Evolutionary conservation across 345 rosid genomes (phyloP).

Genomic region (Acer negundo): DNA sequence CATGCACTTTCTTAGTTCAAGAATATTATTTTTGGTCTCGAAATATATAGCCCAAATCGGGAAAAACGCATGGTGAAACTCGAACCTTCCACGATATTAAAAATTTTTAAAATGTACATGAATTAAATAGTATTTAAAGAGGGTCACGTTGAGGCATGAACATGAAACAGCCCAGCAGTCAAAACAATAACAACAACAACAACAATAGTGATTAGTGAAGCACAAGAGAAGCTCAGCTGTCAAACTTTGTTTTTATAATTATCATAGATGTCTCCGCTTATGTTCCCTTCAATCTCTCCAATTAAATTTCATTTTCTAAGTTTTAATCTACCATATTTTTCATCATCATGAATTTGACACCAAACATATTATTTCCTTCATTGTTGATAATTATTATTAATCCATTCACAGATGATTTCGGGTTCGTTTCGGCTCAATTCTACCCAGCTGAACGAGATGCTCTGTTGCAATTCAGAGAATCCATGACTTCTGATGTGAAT

Average conservation of each 20-base stretch:
- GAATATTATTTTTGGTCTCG: too few species aligned
- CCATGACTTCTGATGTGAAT: slow-evolving; percentile 25
- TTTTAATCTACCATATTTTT: not conserved
- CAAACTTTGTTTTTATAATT: slow-evolving; percentile 7
- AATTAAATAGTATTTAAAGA: too few species aligned
- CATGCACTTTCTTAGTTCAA: too few species aligned
- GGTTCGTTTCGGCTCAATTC: slow-evolving; percentile 1
- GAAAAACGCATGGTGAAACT: too few species aligned
- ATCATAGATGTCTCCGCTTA: slow-evolving; percentile 28
- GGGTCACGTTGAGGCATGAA: not conserved
- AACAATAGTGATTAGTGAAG: not conserved
- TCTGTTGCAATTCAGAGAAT: slow-evolving; percentile 45
- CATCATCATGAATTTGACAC: slow-evolving; percentile 18
- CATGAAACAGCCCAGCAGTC: too few species aligned
- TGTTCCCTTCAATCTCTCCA: too few species aligned
- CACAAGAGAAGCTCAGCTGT: slow-evolving; percentile 17
- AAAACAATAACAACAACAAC: not conserved
- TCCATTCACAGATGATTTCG: not conserved
- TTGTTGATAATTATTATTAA: not conserved
- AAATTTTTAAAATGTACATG: too few species aligned
- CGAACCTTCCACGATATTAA: too few species aligned
- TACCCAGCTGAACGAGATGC: slow-evolving; percentile 41
- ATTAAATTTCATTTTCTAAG: too few species aligned
- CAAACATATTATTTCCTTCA: not conserved
- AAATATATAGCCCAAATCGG: too few species aligned